Evolutionary conservation across 148 eudicot genomes (phyloP).

Genomic region (Suaeda aralocaspica): DNA sequence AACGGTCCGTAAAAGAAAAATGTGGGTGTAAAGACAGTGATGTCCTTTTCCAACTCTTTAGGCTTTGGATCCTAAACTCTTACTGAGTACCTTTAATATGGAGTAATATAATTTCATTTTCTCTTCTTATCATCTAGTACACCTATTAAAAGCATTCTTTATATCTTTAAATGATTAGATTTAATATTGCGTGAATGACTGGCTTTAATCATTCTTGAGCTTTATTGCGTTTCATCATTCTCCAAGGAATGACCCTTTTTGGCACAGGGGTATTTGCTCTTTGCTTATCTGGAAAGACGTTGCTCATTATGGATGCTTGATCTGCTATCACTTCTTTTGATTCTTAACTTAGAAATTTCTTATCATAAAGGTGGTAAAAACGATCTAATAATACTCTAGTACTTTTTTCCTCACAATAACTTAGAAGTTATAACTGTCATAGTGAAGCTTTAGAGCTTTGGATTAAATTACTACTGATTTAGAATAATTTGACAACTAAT

Average conservation of each 20-base stretch:
- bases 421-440: too few species aligned
- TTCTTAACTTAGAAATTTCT: not conserved
- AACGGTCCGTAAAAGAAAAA: too few species aligned
- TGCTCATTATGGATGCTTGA: slow-evolving; percentile 20
- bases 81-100: not conserved
- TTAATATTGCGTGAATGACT: slow-evolving; percentile 20
- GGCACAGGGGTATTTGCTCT: slow-evolving; percentile 9
- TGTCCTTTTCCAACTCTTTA: slow-evolving; percentile 22
- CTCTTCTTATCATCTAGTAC: not conserved
- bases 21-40: slow-evolving; percentile 26
- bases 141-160: not conserved
- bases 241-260: slow-evolving; percentile 12
- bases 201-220: slow-evolving; percentile 22
- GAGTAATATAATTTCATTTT: too few species aligned
- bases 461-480: not conserved
- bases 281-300: slow-evolving; percentile 30
- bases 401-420: too few species aligned
- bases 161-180: not conserved
- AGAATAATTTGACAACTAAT: not conserved
- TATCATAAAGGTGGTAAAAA: not conserved
- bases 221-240: slow-evolving; percentile 11
- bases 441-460: not conserved
- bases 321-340: slow-evolving; percentile 3
- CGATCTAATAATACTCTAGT: not conserved
- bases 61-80: slow-evolving; percentile 20